These are phyloP conservation scores for Protoeuglena noctilucae DNA, from an alignment of 139 green algal genomes.

Conservation along the genomic window DNA sequence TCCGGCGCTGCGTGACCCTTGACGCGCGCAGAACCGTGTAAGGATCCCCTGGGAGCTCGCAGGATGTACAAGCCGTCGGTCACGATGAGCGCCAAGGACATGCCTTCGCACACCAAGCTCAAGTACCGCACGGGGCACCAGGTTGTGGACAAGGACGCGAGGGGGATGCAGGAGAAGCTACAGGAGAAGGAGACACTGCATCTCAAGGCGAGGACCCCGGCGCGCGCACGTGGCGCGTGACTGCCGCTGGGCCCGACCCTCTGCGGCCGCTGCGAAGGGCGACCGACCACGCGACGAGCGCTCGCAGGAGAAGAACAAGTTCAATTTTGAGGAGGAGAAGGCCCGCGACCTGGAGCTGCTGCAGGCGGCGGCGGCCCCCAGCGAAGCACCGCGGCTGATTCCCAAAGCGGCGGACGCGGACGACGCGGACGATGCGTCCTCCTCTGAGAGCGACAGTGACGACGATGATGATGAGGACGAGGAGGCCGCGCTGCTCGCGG, in stretches of 20 bases:
- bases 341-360: constrained; percentile 60
- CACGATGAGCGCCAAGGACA: background rate
- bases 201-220: too few relatives aligned
- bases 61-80: background rate
- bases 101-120: too few relatives aligned
- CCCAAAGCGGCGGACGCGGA: constrained; percentile 64
- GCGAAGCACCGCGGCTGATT: constrained; percentile 36
- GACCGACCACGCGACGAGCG: constrained; percentile 62
- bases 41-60: background rate
- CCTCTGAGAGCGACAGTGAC: constrained; percentile 22
- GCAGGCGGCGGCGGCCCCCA: background rate
- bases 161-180: background rate
- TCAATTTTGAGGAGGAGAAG: constrained; percentile 66
- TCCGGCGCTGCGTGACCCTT: too few relatives aligned
- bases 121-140: too few relatives aligned
- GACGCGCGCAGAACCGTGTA: background rate
- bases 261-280: too few relatives aligned
- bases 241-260: too few relatives aligned
- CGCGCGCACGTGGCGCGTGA: too few relatives aligned
- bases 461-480: constrained; percentile 62
- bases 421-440: constrained; percentile 37
- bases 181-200: background rate
- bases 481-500: constrained; percentile 76
- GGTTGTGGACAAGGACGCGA: too few relatives aligned
- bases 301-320: constrained; percentile 43